Evolutionary conservation across 352 stramenopile species (phyloP).

Genomic region (Phytophthora colocasiae): DNA sequence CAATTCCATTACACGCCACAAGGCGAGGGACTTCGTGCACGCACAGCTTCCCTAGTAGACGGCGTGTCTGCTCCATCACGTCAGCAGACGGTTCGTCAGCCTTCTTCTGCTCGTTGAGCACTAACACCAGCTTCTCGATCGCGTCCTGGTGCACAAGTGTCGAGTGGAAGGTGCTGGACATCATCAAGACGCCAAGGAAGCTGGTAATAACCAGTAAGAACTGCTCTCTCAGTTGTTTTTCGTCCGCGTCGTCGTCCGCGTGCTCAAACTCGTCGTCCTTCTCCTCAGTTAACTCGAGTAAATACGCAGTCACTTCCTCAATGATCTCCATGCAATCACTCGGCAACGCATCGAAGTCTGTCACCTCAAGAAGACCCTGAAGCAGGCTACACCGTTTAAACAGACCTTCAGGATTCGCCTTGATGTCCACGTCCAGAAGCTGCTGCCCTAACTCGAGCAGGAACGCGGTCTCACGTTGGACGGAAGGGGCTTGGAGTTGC

Average conservation of each 20-base stretch:
- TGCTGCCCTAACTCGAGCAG: slow-evolving; percentile 71
- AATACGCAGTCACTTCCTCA: slow-evolving; percentile 63
- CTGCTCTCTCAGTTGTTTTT: slow-evolving; percentile 16
- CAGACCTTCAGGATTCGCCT: slow-evolving; percentile 55
- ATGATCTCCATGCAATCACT: slow-evolving; percentile 66
- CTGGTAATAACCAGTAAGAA: slow-evolving; percentile 47
- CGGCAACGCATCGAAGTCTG: slow-evolving; percentile 48
- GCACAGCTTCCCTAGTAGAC: slow-evolving; percentile 64
- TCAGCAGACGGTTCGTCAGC: slow-evolving; percentile 25
- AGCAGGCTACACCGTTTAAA: slow-evolving; percentile 77
- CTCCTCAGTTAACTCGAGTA: slow-evolving; percentile 48
- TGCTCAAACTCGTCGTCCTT: slow-evolving; percentile 26
- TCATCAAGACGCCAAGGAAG: slow-evolving; percentile 52
- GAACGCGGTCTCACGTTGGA: slow-evolving; percentile 69
- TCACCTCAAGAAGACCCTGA: slow-evolving; percentile 57
- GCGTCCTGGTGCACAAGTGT: slow-evolving; percentile 62
- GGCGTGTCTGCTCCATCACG: slow-evolving; percentile 45
- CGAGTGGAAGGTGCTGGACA: slow-evolving; percentile 40
- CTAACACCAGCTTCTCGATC: slow-evolving; percentile 59
- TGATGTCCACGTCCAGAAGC: slow-evolving; percentile 71
- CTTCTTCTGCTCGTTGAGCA: slow-evolving; percentile 62
- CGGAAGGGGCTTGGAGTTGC: slow-evolving; percentile 55
- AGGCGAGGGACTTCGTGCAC: slow-evolving; percentile 70
- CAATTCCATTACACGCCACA: slow-evolving; percentile 67
- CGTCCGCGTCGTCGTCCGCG: slow-evolving; percentile 18